Base-by-base conservation (phyloP, 1,139 yeast genomes). In the Scheffersomyces stambukii region DNA sequence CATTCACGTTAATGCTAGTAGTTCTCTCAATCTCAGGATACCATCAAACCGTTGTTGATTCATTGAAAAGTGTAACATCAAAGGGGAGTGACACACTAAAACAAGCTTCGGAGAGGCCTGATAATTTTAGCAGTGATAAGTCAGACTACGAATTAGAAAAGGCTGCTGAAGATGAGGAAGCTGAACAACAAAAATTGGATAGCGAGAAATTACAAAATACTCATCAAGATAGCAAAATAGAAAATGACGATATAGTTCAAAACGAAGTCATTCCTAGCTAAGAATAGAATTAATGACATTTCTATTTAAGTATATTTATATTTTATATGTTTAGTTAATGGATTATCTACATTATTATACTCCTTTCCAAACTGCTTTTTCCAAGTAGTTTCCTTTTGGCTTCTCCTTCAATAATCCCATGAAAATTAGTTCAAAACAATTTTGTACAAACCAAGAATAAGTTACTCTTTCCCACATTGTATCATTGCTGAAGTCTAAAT, bases 401-500 rank as follows among this genome's bases (percentile, higher is more conserved):
- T 65, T 66, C 34, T 64, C 69, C 38, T 59, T 60, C 21, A 67
- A 40, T 18, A 66, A 43, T 1, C 73, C 73, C 41, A 67, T 50
- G 41, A 57, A 48, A 36, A 57, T 48, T 31, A 67, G 48, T 42
- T 66, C 73, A 32, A 53, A 60, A 33, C 70, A 64, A 11, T 56
- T 54, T 32, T 64, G 73, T 19, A 64, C 39, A 38, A 67, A 67
- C 72, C 73, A 65, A 5, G 65, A 47, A 33, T 55, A 64, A 1
- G 55, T 41, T 31, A 64, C 28, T 32, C 55, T 52, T 22, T 62
- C 56, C 81, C 85, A 79, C n/a, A n/a, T n/a, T n/a, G n/a, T 12
- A 56, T 50, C 18, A 25, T 13, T 6, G 13, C 11, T n/a, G n/a
- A n/a, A n/a, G n/a, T n/a, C n/a, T n/a, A n/a, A n/a, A n/a, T n/a